Evolutionary conservation across 495 filamentous ascomycete species (phyloP), one percentile per base, ranked within the genome.

Genomic region (Lichina pygmaea): DNA sequence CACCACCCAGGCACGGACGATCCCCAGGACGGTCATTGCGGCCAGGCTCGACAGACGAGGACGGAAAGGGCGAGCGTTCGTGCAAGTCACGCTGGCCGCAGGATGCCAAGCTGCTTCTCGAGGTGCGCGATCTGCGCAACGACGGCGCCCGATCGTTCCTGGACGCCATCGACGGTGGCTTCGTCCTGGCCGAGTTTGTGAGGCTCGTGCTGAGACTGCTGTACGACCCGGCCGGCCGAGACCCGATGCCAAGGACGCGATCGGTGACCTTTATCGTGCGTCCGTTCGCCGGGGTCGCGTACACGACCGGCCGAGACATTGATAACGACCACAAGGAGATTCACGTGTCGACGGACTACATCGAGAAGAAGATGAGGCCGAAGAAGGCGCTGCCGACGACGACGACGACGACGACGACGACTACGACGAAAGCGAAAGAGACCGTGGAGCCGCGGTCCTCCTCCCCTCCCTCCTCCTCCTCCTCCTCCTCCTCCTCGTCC

Each of bases 261-360:
- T 89, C 81, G 15, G 72, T 95, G n/a, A 93, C 85, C 0, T 57
- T 95, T n/a, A 65, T 92, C 50, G 67, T 94, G 11, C 73, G 78
- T 6, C 62, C 75, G 44, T 83, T 91, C 67, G 61, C 52, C 40
- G 86, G 85, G 13, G 76, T 95, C 7, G 89, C 89, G 34, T 89
- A 93, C 59, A 97, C 89, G 5, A 81, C 70, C 0, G 82, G 86
- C 49, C 71, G 62, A 11, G 80, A 85, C 36, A 66, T 93, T 7
- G 86, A 94, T 60, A 48, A 69, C 40, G 81, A 91, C 55, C 83
- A 94, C 63, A 95, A 97, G 55, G 84, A 93, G 54, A 93, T 97
- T 47, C 83, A 93, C 61, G 68, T 94, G 62, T 79, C 72, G 6
- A 71, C 84, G 9, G 61, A 69, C 44, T 93, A 93, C 61, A 75